Percentiles rank a stretch among this genome's conserved stretches.
Conservation (phyloP, 1,284 basidiomycete genomes). For the Singerocomus inundabilis region DNA sequence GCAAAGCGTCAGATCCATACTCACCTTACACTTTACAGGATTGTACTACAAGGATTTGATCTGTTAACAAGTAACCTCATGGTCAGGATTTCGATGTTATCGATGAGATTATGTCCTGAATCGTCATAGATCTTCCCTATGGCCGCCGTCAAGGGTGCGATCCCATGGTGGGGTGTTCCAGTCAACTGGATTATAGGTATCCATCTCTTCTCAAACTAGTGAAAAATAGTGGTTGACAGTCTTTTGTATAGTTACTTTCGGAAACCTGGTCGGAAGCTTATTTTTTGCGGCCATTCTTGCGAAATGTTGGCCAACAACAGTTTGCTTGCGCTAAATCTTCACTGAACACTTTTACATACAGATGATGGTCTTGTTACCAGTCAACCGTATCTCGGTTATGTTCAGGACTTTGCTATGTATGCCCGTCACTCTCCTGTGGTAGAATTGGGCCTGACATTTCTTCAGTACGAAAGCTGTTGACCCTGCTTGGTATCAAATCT, state of each 20-base stretch:
- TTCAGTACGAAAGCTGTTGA: constrained; percentile 59
- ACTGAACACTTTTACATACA: constrained; percentile 27
- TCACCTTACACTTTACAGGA: constrained; percentile 43
- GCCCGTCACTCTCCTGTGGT: constrained; percentile 17
- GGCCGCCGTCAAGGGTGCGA: constrained; percentile 55
- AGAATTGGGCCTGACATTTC: not conserved
- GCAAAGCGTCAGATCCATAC: not conserved
- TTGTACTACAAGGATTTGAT: constrained; percentile 67
- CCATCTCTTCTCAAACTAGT: not conserved
- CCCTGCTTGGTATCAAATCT: constrained; percentile 72
- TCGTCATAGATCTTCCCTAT: constrained; percentile 59
- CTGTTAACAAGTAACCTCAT: constrained; percentile 76
- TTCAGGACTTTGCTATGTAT: constrained; percentile 54
- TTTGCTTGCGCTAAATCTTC: not conserved
- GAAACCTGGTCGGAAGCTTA: constrained; percentile 69
- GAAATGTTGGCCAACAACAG: constrained; percentile 47
- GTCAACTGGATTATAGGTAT: constrained; percentile 68
- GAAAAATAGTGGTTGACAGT: constrained; percentile 1
- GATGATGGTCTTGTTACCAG: constrained; percentile 56
- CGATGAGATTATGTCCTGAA: not conserved
- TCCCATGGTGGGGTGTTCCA: constrained; percentile 68
- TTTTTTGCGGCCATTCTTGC: constrained; percentile 70
- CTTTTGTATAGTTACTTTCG: constrained; percentile 54
- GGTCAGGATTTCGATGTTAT: constrained; percentile 38
- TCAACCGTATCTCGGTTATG: constrained; percentile 56